Evolutionary conservation across 495 filamentous ascomycete genomes (phyloP).

Genomic region (Penicillium simplicissimum): DNA sequence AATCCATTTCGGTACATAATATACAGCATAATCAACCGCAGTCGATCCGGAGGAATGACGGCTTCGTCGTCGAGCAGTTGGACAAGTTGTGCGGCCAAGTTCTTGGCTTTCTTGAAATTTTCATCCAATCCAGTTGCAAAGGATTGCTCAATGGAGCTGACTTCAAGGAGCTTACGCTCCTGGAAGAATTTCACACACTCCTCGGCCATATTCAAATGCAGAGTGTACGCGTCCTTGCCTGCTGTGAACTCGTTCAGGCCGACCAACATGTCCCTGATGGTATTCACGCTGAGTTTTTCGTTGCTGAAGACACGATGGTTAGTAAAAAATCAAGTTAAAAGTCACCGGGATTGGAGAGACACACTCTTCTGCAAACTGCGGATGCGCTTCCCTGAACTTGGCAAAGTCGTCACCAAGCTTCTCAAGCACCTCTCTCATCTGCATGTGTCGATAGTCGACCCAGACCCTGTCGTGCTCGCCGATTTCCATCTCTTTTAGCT

Average conservation of each 20-base stretch:
- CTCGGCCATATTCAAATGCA: slow-evolving; percentile 97
- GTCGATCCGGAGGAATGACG: slow-evolving; percentile 67
- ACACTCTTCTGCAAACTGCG: slow-evolving; percentile 82
- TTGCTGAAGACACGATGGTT: slow-evolving; percentile 34
- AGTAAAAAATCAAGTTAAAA: not conserved
- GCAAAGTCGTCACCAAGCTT: slow-evolving; percentile 91
- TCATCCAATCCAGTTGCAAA: slow-evolving; percentile 93
- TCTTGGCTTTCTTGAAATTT: slow-evolving; percentile 87
- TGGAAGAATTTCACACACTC: slow-evolving; percentile 95
- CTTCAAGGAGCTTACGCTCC: slow-evolving; percentile 76
- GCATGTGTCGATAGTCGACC: slow-evolving; percentile 87
- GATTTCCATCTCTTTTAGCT: slow-evolving; percentile 88
- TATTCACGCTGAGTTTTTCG: slow-evolving; percentile 74
- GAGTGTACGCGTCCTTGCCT: slow-evolving; percentile 90
- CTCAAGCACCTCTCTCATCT: slow-evolving; percentile 98
- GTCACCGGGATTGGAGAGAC: slow-evolving; percentile 12
- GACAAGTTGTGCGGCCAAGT: slow-evolving; percentile 80
- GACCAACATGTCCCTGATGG: slow-evolving; percentile 95
- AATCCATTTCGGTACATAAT: slow-evolving; percentile 87
- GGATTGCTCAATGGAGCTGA: slow-evolving; percentile 82
- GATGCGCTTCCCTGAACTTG: slow-evolving; percentile 85
- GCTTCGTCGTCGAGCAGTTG: slow-evolving; percentile 80
- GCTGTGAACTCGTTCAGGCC: slow-evolving; percentile 92
- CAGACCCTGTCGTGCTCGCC: slow-evolving; percentile 87
- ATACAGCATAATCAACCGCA: slow-evolving; percentile 83